Conservation (phyloP, 73 alveolate species). For the Paramecium biaurelia region DNA sequence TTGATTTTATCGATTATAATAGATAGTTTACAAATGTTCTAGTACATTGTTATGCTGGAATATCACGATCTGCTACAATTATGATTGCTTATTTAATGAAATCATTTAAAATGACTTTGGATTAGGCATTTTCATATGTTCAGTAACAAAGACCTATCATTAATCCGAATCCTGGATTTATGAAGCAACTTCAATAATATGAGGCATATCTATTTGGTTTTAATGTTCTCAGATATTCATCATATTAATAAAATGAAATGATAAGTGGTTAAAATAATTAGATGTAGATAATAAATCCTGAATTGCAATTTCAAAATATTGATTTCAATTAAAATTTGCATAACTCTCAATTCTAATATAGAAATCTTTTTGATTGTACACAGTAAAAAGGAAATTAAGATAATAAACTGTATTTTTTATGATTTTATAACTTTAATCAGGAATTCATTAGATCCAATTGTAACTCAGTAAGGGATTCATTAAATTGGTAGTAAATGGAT, state of each 20-base stretch:
- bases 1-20: constrained; percentile 34
- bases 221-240: not conserved
- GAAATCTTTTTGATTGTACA: not conserved
- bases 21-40: constrained; percentile 60
- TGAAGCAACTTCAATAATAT: constrained; percentile 67
- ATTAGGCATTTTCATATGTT: constrained; percentile 68
- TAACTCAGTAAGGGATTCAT: not conserved
- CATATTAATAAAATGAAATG: not conserved
- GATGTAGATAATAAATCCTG: not conserved
- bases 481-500: not conserved
- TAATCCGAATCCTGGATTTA: constrained; percentile 76
- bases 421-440: not conserved
- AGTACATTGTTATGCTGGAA: constrained; percentile 81
- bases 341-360: not conserved
- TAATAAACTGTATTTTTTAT: not conserved
- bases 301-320: not conserved
- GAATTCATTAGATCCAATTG: not conserved
- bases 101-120: constrained; percentile 51
- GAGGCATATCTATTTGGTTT: not conserved
- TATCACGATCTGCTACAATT: constrained; percentile 72
- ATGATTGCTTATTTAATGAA: constrained; percentile 76
- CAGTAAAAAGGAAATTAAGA: not conserved
- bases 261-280: not conserved
- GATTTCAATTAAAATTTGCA: not conserved
- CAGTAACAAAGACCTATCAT: constrained; percentile 62